These are phyloP conservation scores for Benincasa hispida DNA, from an alignment of 306 rosid genomes.

Conservation along the genomic window DNA sequence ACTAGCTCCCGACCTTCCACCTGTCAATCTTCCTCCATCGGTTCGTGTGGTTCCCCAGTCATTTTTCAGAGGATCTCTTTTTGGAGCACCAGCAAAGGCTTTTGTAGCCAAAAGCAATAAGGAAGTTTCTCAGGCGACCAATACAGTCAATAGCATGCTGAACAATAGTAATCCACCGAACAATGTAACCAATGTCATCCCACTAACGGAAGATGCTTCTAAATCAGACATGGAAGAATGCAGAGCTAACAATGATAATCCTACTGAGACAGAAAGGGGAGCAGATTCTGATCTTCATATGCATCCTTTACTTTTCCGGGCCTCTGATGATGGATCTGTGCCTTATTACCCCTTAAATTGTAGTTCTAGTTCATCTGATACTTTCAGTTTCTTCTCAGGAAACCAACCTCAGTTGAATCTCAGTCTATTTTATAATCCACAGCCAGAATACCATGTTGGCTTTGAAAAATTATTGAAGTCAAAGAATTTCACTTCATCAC, in stretches of 20 bases:
- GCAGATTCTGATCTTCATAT: constrained; percentile 54
- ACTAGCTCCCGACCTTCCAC: constrained; percentile 85
- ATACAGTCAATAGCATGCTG: constrained; percentile 19
- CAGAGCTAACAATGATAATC: constrained; percentile 26
- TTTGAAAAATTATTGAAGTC: constrained; percentile 31
- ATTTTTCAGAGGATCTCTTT: constrained; percentile 42
- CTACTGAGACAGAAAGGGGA: constrained; percentile 35
- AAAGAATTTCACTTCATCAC: constrained; percentile 35
- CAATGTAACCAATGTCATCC: constrained; percentile 3
- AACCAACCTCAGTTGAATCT: constrained; percentile 65
- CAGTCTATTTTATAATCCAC: constrained; percentile 58
- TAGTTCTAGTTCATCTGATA: constrained; percentile 33
- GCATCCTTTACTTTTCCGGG: constrained; percentile 91
- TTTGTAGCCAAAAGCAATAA: constrained; percentile 36
- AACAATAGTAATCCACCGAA: constrained; percentile 6
- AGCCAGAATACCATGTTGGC: constrained; percentile 38
- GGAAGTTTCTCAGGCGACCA: constrained; percentile 24
- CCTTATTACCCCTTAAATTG: constrained; percentile 51
- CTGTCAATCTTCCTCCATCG: constrained; percentile 88
- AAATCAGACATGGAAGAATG: constrained; percentile 26
- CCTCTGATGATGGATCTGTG: constrained; percentile 43
- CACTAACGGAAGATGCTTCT: constrained; percentile 17
- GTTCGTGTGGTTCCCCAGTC: constrained; percentile 79
- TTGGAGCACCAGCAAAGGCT: constrained; percentile 31
- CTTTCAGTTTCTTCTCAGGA: constrained; percentile 56